Percentiles rank a stretch among this genome's conserved stretches.
These are phyloP conservation scores for Saccharomycopsis lassenensis DNA, from an alignment of 805 yeast genomes.

Conservation along the genomic window DNA sequence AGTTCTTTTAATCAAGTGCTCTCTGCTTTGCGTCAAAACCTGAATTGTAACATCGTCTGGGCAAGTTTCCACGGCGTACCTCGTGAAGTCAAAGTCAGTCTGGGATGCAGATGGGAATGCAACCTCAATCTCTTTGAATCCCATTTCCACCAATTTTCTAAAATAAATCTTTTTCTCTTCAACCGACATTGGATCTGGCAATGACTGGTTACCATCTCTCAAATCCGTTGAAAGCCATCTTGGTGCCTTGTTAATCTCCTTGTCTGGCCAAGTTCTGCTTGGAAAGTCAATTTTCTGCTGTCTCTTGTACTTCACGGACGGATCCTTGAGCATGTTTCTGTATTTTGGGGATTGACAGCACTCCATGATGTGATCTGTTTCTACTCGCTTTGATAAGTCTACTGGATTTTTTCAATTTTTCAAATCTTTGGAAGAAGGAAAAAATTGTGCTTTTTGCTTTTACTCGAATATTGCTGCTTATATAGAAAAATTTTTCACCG, in stretches of 20 bases:
- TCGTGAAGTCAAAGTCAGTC: constrained; percentile 71
- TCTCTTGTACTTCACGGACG: constrained; percentile 50
- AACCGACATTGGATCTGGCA: constrained; percentile 75
- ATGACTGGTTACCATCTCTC: constrained; percentile 73
- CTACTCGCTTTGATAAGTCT: too few species aligned
- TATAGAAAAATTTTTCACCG: too few species aligned
- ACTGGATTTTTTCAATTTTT: too few species aligned
- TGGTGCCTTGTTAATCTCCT: constrained; percentile 57
- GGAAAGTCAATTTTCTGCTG: constrained; percentile 44
- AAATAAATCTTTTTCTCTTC: constrained; percentile 66
- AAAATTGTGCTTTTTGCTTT: too few species aligned
- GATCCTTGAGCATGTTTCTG: constrained; percentile 52
- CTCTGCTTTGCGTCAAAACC: constrained; percentile 69
- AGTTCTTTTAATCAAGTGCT: constrained; percentile 60
- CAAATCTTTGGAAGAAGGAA: too few species aligned
- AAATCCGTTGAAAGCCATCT: constrained; percentile 76
- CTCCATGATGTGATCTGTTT: too few species aligned
- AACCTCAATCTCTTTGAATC: constrained; percentile 75
- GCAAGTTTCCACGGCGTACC: constrained; percentile 68
- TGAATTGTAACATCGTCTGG: constrained; percentile 69
- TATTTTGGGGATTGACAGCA: constrained; percentile 18
- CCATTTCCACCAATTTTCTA: constrained; percentile 59
- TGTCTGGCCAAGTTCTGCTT: constrained; percentile 64
- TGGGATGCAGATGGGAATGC: constrained; percentile 76
- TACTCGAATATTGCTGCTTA: too few species aligned